Evolutionary conservation across 1,284 basidiomycete genomes (phyloP).

Genomic region (Termitomyces sp.): DNA sequence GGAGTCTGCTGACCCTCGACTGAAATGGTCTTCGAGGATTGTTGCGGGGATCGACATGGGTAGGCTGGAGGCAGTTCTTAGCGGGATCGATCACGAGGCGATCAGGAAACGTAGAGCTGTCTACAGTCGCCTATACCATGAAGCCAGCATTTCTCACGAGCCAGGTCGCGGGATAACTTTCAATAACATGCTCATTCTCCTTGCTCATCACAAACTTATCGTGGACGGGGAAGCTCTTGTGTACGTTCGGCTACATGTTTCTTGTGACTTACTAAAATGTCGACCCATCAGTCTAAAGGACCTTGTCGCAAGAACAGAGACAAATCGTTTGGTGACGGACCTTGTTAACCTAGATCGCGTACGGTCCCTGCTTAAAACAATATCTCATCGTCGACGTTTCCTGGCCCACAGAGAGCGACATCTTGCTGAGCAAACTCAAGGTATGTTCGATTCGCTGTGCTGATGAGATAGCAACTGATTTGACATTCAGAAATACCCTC

Average conservation of each 20-base stretch:
- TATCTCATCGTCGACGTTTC: constrained; percentile 71
- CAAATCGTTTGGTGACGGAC: constrained; percentile 75
- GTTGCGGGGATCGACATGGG: constrained; percentile 58
- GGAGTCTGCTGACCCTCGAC: constrained; percentile 27
- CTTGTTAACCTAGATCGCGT: constrained; percentile 83
- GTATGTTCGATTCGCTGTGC: constrained; percentile 17
- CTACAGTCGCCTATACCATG: constrained; percentile 79
- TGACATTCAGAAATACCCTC: constrained; percentile 51
- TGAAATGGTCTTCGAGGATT: constrained; percentile 28
- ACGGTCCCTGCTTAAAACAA: constrained; percentile 71
- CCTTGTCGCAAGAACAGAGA: constrained; percentile 69
- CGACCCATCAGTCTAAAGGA: constrained; percentile 66
- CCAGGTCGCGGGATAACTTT: constrained; percentile 84
- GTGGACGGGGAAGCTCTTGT: constrained; percentile 83
- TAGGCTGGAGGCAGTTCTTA: constrained; percentile 56
- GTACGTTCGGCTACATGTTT: constrained; percentile 39
- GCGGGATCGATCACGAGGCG: constrained; percentile 57
- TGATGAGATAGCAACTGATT: constrained; percentile 3
- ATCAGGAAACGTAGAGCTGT: constrained; percentile 64
- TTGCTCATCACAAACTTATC: constrained; percentile 92
- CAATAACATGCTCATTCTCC: constrained; percentile 82
- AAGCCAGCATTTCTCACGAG: constrained; percentile 74
- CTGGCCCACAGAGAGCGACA: constrained; percentile 39
- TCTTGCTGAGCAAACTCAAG: constrained; percentile 24
- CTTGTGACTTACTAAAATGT: neutral